A percentile compares a stretch with the other conserved stretches of the same genome.
phyloP scores from a whole-genome alignment of 2,329 filamentous ascomycete species.

The Cercospora sesami region DNA sequence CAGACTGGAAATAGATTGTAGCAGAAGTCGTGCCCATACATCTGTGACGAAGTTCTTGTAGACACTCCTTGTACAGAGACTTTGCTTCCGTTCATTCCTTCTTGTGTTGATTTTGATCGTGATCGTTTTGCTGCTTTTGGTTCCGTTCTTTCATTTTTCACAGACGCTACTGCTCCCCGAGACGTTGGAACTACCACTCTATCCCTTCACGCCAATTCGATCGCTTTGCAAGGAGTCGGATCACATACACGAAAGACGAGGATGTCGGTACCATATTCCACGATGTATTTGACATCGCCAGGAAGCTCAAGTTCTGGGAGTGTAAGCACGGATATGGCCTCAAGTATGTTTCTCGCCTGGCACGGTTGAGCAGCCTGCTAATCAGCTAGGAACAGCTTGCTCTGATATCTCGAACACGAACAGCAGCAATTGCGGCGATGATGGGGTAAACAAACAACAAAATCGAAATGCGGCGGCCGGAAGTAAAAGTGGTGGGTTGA shows the following conservation, averaged over 20 bases:
- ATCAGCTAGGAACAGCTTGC: not conserved
- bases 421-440: not conserved
- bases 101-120: not conserved
- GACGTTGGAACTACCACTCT: not conserved
- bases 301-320: not conserved
- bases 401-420: not conserved
- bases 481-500: not conserved
- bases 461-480: not conserved
- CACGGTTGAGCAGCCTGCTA: not conserved
- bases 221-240: not conserved
- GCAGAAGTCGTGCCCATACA: not conserved
- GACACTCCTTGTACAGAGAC: not conserved
- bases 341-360: not conserved
- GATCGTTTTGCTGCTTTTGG: not conserved
- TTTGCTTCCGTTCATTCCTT: not conserved
- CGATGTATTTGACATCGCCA: constrained; percentile 2
- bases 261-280: constrained; percentile 13
- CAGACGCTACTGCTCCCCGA: not conserved
- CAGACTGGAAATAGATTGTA: not conserved
- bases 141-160: not conserved
- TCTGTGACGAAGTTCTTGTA: not conserved
- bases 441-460: not conserved
- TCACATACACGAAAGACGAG: not conserved
- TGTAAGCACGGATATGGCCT: not conserved
- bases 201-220: not conserved